phyloP scores from a whole-genome alignment of 257 asterid species.

The Solanum tarapatanum region DNA sequence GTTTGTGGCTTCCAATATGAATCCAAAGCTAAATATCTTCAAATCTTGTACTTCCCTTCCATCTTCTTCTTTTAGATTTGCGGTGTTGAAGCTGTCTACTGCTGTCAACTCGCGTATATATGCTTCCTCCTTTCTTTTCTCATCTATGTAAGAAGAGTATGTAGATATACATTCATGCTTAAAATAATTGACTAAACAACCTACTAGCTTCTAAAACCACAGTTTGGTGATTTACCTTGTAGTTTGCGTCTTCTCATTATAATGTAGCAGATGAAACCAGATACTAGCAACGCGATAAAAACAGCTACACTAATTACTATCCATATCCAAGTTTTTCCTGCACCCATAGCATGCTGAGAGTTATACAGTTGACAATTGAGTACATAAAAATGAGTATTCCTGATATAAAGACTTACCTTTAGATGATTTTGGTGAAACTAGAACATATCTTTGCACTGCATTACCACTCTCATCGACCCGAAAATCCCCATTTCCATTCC shows the following conservation, averaged over 20 bases:
- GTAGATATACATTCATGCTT: not conserved
- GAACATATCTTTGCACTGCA: not conserved
- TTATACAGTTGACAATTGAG: not conserved
- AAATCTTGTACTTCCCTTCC: constrained; percentile 32
- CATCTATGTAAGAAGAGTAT: constrained; percentile 5
- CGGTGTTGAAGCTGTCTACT: constrained; percentile 1
- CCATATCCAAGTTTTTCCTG: constrained; percentile 15
- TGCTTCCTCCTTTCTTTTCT: constrained; percentile 12
- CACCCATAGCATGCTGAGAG: not conserved
- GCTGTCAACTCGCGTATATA: constrained; percentile 4
- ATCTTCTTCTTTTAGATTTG: constrained; percentile 5
- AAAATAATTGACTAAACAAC: not conserved
- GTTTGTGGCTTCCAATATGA: constrained; percentile 33
- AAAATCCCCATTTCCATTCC: not conserved
- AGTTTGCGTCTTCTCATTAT: not conserved
- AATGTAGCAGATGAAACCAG: not conserved
- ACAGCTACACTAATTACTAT: not conserved
- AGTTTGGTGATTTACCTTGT: constrained; percentile 1
- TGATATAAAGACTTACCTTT: not conserved
- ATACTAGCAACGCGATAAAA: not conserved
- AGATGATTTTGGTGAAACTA: not conserved
- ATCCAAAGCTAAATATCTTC: constrained; percentile 27
- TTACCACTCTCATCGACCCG: not conserved
- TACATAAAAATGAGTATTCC: not conserved
- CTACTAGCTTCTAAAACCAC: not conserved